phyloP scores from a whole-genome alignment of 2,329 filamentous ascomycete species.

The Fusarium foetens region DNA sequence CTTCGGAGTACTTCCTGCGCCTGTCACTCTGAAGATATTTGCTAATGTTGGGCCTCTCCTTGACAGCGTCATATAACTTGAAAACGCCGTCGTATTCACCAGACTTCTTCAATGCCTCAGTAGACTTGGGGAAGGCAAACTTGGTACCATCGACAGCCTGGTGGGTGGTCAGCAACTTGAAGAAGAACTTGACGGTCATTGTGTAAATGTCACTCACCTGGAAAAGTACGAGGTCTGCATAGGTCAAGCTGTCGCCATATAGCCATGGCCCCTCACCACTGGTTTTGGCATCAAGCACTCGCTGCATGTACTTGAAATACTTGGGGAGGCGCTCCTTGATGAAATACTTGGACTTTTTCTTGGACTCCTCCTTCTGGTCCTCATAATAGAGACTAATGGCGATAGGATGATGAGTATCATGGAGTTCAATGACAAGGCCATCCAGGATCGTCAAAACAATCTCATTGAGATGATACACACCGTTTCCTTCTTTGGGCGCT shows the following conservation, averaged over 20 bases:
- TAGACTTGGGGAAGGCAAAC: constrained; percentile 76
- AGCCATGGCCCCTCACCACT: constrained; percentile 71
- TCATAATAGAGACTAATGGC: constrained; percentile 71
- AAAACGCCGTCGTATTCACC: constrained; percentile 71
- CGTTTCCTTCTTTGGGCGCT: constrained; percentile 54
- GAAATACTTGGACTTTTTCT: constrained; percentile 67
- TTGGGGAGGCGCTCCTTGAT: constrained; percentile 73
- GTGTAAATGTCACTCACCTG: constrained; percentile 60
- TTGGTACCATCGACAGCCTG: constrained; percentile 63
- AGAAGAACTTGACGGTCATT: accelerated
- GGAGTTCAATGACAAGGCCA: constrained; percentile 74
- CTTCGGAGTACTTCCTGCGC: constrained; percentile 68
- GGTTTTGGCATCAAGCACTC: constrained; percentile 66
- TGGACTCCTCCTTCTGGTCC: constrained; percentile 76
- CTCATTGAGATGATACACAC: constrained; percentile 68
- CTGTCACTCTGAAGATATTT: constrained; percentile 74
- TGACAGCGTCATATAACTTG: constrained; percentile 70
- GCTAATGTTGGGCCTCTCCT: constrained; percentile 71
- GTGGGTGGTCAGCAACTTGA: constrained; percentile 47
- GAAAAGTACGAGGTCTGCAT: constrained; percentile 79
- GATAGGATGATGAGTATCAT: constrained; percentile 81
- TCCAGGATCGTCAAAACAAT: constrained; percentile 77
- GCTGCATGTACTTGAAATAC: constrained; percentile 76
- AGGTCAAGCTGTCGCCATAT: constrained; percentile 72
- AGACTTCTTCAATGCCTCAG: constrained; percentile 63